Base-by-base conservation (phyloP, 257 asterid genomes). In the Plantago ovata region DNA sequence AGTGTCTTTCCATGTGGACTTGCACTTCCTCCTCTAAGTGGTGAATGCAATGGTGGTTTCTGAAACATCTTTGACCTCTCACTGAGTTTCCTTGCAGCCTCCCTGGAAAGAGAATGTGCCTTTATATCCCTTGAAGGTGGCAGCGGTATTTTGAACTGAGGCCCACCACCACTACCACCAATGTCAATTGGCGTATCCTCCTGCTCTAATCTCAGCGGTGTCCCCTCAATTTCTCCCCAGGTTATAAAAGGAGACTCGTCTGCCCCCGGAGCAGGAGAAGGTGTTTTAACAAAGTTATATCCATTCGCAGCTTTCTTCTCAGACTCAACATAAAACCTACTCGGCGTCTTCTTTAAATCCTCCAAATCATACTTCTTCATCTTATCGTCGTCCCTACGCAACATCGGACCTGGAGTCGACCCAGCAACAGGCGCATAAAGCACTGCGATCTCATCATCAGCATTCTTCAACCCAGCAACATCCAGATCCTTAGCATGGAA, bases 191-290 rank as follows among this genome's bases (percentile, higher is more conserved):
- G 98, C 0, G 95, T 88, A 43, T 88, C 98, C 79, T 92, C 98
- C 13, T 83, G 53, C 67, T 92, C 98, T 83, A 92, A 72, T 72
- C 98, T 79, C 67, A 92, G 28, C 0, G 98, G 98, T 0, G 95
- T 92, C 44, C 97, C 98, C 64, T 92, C 98, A 60, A 92, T 92
- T 62, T 92, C 98, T 49, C 98, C 97, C 98, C 98, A 92, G 0
- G 98, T 92, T 48, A 88, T 82, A 58, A 92, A 80, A 0, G 97
- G 98, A 0, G 98, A 92, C 65, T 76, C 97, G 36, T 92, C 95
- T 36, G 65, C 76, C 69, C 97, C 97, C 0, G 98, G 97, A 7
- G 85, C 95, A 41, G 97, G 97, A n/a, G 97, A 92, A 0, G 98
- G 98, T 15, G 98, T 92, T 76, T 61, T 85, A 65, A 88, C 95